A percentile compares a stretch with the other conserved stretches of the same genome.
phyloP scores from a whole-genome alignment of 371 early-diverging fungal genomes.

The Mucor sp. region DNA sequence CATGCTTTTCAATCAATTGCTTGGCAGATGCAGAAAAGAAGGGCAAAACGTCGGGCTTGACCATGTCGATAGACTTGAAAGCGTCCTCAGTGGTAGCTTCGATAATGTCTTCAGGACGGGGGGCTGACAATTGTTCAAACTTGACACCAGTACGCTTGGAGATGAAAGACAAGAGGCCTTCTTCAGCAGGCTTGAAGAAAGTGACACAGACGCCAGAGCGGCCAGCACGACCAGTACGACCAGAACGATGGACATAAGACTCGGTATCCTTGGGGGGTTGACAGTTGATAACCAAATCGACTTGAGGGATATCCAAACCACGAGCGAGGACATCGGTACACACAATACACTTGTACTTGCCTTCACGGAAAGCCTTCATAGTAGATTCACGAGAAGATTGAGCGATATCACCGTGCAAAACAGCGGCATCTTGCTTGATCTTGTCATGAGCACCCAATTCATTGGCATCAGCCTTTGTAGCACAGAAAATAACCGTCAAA shows the following conservation, averaged over 20 bases:
- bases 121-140: conserved; percentile 81
- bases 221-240: conserved; percentile 98
- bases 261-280: conserved; percentile 95
- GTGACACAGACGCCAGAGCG: conserved; percentile 90
- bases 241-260: conserved; percentile 96
- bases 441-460: conserved; percentile 82
- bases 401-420: conserved; percentile 94
- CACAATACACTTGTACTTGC: conserved; percentile 82
- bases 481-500: conserved; percentile 91
- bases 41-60: conserved; percentile 72
- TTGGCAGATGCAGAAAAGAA: conserved; percentile 78
- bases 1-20: conserved; percentile 65
- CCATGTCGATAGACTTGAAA: conserved; percentile 66
- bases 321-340: conserved; percentile 96
- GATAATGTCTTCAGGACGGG: conserved; percentile 88
- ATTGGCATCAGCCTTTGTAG: conserved; percentile 91
- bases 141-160: conserved; percentile 77
- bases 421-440: conserved; percentile 79
- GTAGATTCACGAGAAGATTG: conserved; percentile 88
- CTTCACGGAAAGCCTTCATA: conserved; percentile 87
- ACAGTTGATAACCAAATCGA: conserved; percentile 97
- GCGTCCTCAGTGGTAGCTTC: conserved; percentile 76
- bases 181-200: conserved; percentile 87
- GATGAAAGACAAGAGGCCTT: conserved; percentile 75
- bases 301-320: conserved; percentile 97